These are phyloP conservation scores for Candida methanosorbosa DNA, from an alignment of 805 yeast species.

Conservation along the genomic window DNA sequence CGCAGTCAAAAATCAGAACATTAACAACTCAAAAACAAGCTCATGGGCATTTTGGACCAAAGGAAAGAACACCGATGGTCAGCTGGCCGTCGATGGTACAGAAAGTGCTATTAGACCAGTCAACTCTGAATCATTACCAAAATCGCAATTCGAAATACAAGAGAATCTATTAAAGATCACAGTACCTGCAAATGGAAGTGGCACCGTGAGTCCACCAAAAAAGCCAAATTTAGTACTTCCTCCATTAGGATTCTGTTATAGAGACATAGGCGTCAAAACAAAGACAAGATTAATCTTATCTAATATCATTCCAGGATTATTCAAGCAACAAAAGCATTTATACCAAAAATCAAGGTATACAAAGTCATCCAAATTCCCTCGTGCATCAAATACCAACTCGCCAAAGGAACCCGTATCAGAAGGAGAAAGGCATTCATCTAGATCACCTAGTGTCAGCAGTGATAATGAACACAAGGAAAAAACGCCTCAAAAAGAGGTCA, in stretches of 20 bases:
- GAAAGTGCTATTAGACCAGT: slow-evolving; percentile 19
- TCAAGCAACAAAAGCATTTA: slow-evolving; percentile 22
- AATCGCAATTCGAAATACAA: slow-evolving; percentile 18
- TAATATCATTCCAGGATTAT: slow-evolving; percentile 7
- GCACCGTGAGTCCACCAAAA: background rate
- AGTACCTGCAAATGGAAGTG: background rate
- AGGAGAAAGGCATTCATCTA: too few relatives aligned
- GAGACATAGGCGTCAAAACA: slow-evolving; percentile 18
- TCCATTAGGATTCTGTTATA: slow-evolving; percentile 14
- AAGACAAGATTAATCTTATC: slow-evolving; percentile 17
- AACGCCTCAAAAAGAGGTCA: background rate
- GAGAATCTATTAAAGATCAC: slow-evolving; percentile 10
- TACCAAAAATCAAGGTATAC: slow-evolving; percentile 11
- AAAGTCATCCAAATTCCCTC: too few relatives aligned
- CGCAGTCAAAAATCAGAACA: slow-evolving; percentile 13
- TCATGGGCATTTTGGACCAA: slow-evolving; percentile 21
- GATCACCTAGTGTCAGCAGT: too few relatives aligned
- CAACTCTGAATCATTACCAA: slow-evolving; percentile 14
- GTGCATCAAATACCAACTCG: too few relatives aligned
- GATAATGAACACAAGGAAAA: background rate
- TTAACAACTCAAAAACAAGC: slow-evolving; percentile 10
- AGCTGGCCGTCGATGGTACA: slow-evolving; percentile 22
- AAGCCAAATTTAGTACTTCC: slow-evolving; percentile 17
- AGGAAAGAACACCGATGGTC: slow-evolving; percentile 7
- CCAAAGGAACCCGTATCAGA: too few relatives aligned